Conservation (phyloP, 306 rosid genomes). For the Prosopis cineraria region DNA sequence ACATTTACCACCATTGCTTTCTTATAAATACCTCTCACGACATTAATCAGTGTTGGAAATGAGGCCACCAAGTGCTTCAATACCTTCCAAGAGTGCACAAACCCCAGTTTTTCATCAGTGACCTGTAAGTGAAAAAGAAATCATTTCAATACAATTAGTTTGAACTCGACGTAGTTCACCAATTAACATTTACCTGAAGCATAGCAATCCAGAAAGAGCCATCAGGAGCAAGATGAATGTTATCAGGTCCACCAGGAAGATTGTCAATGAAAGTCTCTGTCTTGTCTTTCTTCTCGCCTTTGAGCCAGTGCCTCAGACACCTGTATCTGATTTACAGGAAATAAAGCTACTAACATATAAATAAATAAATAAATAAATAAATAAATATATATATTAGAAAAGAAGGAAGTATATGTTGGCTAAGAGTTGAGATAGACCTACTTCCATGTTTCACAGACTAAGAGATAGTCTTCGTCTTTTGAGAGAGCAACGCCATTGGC, state of each 20-base stretch:
- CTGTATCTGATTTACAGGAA: slow-evolving; percentile 41
- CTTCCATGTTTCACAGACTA: slow-evolving; percentile 55
- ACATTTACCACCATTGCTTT: slow-evolving; percentile 68
- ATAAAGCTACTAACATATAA: neutral
- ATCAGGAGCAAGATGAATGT: slow-evolving; percentile 47
- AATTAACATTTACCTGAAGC: slow-evolving; percentile 29
- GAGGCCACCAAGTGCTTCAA: slow-evolving; percentile 56
- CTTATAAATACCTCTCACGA: slow-evolving; percentile 32
- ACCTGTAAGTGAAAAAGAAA: no score
- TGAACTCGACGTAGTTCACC: neutral
- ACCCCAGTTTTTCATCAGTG: slow-evolving; percentile 43
- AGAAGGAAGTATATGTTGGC: neutral
- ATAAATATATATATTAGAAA: neutral
- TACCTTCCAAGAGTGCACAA: slow-evolving; percentile 57
- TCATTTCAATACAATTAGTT: no score
- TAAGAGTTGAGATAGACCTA: slow-evolving; percentile 9
- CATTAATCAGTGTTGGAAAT: slow-evolving; percentile 41
- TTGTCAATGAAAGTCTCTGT: slow-evolving; percentile 51
- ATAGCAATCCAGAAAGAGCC: slow-evolving; percentile 60
- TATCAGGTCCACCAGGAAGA: slow-evolving; percentile 61
- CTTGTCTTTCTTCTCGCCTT: slow-evolving; percentile 52
- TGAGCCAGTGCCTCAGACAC: slow-evolving; percentile 48
- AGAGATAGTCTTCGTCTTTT: slow-evolving; percentile 46
- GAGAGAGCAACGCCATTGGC: slow-evolving; percentile 86
- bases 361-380: no score